Evolutionary conservation across 352 stramenopile species (phyloP).

Genomic region (Thalassiosira sp.): DNA sequence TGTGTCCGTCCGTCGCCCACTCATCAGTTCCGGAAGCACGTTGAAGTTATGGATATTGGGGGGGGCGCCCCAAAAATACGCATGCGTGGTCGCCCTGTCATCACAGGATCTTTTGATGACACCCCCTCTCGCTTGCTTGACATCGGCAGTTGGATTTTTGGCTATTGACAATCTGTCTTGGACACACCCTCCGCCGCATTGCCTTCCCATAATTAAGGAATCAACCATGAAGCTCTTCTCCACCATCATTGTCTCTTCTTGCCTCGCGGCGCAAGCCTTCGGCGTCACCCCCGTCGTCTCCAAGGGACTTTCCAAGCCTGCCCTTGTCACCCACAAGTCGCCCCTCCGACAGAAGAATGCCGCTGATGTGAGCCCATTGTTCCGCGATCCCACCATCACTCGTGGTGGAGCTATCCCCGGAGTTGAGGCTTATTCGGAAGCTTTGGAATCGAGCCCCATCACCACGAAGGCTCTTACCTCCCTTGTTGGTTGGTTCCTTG

Average conservation of each 20-base stretch:
- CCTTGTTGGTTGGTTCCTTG: constrained; percentile 84
- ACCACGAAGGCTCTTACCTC: constrained; percentile 87
- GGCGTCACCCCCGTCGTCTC: constrained; percentile 63
- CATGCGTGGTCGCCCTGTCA: no score
- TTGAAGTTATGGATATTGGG: no score
- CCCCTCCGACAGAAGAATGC: constrained; percentile 63
- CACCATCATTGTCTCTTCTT: constrained; percentile 61
- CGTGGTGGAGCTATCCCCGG: constrained; percentile 77
- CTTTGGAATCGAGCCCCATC: constrained; percentile 84
- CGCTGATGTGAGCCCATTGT: constrained; percentile 59
- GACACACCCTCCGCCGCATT: no score
- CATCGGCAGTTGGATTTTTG: no score
- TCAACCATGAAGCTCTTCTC: constrained; percentile 77
- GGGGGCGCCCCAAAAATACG: no score
- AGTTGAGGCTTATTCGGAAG: constrained; percentile 84
- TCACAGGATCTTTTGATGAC: no score
- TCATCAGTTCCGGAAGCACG: no score
- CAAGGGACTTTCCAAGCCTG: constrained; percentile 42
- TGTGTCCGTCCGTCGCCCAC: no score
- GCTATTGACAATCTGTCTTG: neutral
- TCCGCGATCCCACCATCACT: constrained; percentile 68
- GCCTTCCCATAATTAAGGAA: neutral
- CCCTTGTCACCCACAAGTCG: constrained; percentile 37
- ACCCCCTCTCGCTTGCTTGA: no score
- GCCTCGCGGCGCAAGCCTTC: constrained; percentile 68